Base-by-base conservation (phyloP, 306 rosid species). In the Prinsepia uniflora region DNA sequence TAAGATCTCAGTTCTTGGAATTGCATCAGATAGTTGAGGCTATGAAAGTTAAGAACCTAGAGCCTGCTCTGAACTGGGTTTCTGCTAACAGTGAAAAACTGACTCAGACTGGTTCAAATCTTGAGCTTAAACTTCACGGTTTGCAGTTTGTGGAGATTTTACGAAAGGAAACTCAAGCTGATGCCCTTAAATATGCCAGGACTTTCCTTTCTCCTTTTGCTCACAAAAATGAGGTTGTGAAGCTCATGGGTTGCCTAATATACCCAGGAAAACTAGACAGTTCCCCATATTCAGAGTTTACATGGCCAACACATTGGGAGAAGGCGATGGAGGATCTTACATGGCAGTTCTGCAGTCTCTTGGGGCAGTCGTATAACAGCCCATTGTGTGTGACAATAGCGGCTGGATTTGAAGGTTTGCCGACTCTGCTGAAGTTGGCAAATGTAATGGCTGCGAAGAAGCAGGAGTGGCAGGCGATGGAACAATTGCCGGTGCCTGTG, bases 221-320 rank as follows among this genome's bases (percentile, higher is more conserved):
- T 79, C 77, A 85, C 86, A 82, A 73, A 88, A 87, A 77, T 41
- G 96, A 89, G 79, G 81, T 91, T 80, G 80, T 78, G 79, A 89
- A 91, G 91, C 96, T 91, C 76, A 89, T 89, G 97, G 89, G 90
- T 70, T 87, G 93, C 86, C 88, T 91, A 75, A 67, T 83, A 63
- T 91, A 71, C 74, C 81, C 80, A 40, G 86, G 93, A 82, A 84
- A 84, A 86, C 87, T 91, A 34, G 79, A 76, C 42, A 81, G 58
- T 62, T 87, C 93, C 74, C 97, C 97, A 20, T 91, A 91, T 80
- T 68, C 84, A 54, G 93, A 85, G 75, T 54, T 87, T 75, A 62
- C 77, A n/a, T 88, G 88, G 39, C 87, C 88, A 68, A 17, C 50
- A 71, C 86, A 76, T 69, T 91, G 96, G 97, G 90, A 85, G 77